A percentile compares a stretch with the other conserved stretches of the same genome.
Evolutionary conservation across 2,329 filamentous ascomycete species (phyloP).

Genomic region (Fusarium veterinarium): DNA sequence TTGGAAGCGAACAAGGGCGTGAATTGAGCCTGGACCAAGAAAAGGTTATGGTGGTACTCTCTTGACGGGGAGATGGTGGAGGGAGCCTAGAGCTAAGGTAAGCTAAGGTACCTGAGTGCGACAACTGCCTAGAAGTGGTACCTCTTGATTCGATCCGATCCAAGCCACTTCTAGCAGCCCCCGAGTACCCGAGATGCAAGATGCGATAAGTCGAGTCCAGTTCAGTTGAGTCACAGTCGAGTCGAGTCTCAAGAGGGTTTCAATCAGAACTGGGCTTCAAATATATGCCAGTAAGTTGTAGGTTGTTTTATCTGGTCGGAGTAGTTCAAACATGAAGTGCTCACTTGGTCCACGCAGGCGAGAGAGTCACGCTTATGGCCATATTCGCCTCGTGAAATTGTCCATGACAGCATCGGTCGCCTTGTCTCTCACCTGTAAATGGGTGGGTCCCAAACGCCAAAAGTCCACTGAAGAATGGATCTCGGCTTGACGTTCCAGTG

Average conservation of each 20-base stretch:
- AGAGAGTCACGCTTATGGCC: conserved; percentile 24
- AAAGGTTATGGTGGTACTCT: conserved; percentile 44
- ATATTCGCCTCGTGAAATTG: conserved; percentile 24
- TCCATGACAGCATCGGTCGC: conserved; percentile 37
- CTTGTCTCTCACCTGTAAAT: conserved; percentile 25
- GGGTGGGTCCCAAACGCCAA: conserved; percentile 12
- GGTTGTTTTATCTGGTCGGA: background rate
- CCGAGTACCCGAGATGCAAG: background rate
- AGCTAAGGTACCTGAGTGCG: conserved; percentile 32
- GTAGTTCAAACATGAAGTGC: background rate
- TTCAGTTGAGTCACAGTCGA: conserved; percentile 23
- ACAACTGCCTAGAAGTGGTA: conserved; percentile 36
- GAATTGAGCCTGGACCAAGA: conserved; percentile 41
- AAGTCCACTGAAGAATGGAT: conserved; percentile 24
- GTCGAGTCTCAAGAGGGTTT: background rate
- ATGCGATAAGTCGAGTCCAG: background rate
- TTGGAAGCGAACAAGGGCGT: conserved; percentile 37
- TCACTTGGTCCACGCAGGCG: conserved; percentile 33
- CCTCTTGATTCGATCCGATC: conserved; percentile 19
- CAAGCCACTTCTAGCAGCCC: conserved; percentile 37
- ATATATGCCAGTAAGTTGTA: background rate
- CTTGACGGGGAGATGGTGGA: conserved; percentile 30
- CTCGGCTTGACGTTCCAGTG: conserved; percentile 24
- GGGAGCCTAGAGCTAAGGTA: conserved; percentile 36
- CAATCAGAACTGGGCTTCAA: no score